Percentiles rank a stretch among this genome's conserved stretches.
These are phyloP conservation scores for Gossypioides kirkii DNA, from an alignment of 345 rosid genomes.

Conservation along the genomic window DNA sequence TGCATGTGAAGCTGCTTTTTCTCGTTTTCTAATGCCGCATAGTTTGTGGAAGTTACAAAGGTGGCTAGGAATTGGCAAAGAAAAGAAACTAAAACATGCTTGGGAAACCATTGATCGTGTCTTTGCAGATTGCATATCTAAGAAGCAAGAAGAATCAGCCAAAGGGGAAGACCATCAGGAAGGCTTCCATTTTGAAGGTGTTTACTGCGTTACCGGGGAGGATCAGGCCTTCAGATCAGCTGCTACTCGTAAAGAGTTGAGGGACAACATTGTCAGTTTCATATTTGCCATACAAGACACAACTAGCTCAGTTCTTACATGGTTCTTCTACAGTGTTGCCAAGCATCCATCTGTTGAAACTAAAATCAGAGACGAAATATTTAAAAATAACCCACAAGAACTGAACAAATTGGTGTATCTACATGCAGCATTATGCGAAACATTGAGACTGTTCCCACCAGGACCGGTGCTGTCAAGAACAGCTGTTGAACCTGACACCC, in stretches of 20 bases:
- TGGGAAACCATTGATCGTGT: slow-evolving; percentile 6
- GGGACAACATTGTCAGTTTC: slow-evolving; percentile 8
- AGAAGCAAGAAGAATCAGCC: neutral
- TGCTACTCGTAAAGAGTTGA: neutral
- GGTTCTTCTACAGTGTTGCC: slow-evolving; percentile 16
- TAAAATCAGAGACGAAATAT: slow-evolving; percentile 12
- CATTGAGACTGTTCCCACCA: slow-evolving; percentile 35
- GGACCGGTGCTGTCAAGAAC: slow-evolving; percentile 23
- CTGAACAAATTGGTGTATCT: slow-evolving; percentile 31
- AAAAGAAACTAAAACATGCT: slow-evolving; percentile 10
- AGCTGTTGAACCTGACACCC: slow-evolving; percentile 24
- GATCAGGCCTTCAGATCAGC: neutral
- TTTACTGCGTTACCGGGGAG: neutral
- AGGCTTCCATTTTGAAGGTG: neutral
- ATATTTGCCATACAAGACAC: slow-evolving; percentile 14
- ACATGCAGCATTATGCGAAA: slow-evolving; percentile 36
- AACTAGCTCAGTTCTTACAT: slow-evolving; percentile 14
- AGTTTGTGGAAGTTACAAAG: slow-evolving; percentile 11
- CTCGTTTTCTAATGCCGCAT: slow-evolving; percentile 1
- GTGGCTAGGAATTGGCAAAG: slow-evolving; percentile 11
- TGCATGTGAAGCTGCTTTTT: slow-evolving; percentile 12
- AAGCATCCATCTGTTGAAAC: slow-evolving; percentile 7
- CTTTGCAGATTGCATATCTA: neutral
- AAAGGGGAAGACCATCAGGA: neutral
- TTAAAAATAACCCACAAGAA: neutral